Evolutionary conservation across 2,329 filamentous ascomycete genomes (phyloP).

Genomic region (Pestalotiopsis fici): DNA sequence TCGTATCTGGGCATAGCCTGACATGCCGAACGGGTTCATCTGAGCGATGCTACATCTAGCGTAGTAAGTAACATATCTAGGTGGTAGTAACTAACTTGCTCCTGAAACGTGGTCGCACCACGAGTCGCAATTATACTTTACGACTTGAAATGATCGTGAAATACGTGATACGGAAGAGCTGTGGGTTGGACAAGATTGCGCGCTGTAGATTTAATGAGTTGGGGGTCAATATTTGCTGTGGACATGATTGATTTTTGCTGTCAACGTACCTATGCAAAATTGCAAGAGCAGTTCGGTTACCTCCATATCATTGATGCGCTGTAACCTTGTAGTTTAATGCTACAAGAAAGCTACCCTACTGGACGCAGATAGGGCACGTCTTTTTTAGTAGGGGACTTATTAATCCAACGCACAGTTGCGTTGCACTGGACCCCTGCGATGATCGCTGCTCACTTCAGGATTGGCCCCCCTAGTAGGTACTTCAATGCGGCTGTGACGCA

Average conservation of each 20-base stretch:
- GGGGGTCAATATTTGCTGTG: not conserved
- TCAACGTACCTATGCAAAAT: not conserved
- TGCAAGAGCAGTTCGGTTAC: not conserved
- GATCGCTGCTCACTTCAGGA: slow-evolving; percentile 4
- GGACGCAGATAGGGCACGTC: too few relatives aligned
- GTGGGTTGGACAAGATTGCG: not conserved
- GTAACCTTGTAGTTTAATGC: not conserved
- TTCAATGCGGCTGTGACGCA: slow-evolving; percentile 9
- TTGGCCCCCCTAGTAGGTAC: not conserved
- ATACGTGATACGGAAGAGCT: not conserved
- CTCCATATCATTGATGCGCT: not conserved
- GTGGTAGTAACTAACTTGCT: not conserved
- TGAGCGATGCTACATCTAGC: too few relatives aligned
- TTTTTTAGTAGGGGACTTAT: not conserved
- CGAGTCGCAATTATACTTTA: not conserved
- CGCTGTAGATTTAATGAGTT: not conserved
- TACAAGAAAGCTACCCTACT: not conserved
- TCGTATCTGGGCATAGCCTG: too few relatives aligned
- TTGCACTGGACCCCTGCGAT: slow-evolving; percentile 1
- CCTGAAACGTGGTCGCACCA: not conserved
- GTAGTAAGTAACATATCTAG: too few relatives aligned
- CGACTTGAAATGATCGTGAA: not conserved
- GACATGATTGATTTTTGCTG: not conserved
- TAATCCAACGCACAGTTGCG: not conserved
- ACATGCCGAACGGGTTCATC: too few relatives aligned